Base-by-base conservation (phyloP, 164 flowering plant species). In the Litsea cubeba region DNA sequence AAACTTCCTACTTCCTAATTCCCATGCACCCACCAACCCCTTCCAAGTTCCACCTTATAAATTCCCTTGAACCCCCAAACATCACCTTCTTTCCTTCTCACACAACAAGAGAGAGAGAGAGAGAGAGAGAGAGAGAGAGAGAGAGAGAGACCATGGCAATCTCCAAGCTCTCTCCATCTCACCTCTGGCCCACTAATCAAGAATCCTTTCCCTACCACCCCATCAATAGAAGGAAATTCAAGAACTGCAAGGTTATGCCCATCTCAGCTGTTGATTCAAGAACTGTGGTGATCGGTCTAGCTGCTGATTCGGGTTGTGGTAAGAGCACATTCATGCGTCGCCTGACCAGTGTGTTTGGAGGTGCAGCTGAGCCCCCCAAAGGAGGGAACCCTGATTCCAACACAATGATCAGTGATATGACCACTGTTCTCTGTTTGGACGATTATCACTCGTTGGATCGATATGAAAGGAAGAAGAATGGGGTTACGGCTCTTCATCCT, bases 251-350 rank as follows among this genome's bases (percentile, higher is more conserved):
- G 46, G 22, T 17, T 2, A 15, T 30, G 35, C 26, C 28, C 66
- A 22, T 90, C 80, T 35, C 86, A 14, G 86, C 85, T 1, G 84
- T 77, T 5, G 81, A 77, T 22, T 40, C 74, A 49, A 77, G 71
- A 74, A 89, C 97, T 46, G 81, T 92, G 25, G 97, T 92, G 83
- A 92, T 92, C 35, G 97, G 94, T 4, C 77, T 92, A 12, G 97
- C 97, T 12, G 97, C 97, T 0, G 97, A 92, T 77, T 92, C 97
- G 0, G 97, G 97, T 10, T 92, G 97, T 71, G 94, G 94, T 57
- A 90, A 92, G 83, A 89, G 93, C 72, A 92, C 97, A 18, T 92
- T 92, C 89, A 92, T 92, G 97, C 80, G 97, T 77, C 80, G 97
- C 67, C 78, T 92, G 25, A 92, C 97, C 0, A 89, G 91, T 72